Evolutionary conservation across 768 basidiomycete genomes (phyloP).

Genomic region (Phlebiopsis flavidoalba): DNA sequence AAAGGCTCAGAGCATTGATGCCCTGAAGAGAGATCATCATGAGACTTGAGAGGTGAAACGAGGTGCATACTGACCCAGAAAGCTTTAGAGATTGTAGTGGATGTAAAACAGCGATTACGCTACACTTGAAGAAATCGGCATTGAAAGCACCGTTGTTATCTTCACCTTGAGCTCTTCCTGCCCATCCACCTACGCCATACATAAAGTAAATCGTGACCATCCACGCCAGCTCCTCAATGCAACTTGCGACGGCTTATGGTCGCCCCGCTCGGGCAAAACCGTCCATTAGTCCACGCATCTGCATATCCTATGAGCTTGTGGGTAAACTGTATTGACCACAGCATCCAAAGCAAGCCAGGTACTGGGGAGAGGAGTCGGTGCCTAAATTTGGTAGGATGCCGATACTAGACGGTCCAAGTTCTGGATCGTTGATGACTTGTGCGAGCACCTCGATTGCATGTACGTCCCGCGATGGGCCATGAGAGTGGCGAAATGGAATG

Average conservation of each 20-base stretch:
- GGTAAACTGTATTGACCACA: constrained; percentile 12
- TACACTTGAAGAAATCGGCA: constrained; percentile 58
- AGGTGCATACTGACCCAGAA: constrained; percentile 47
- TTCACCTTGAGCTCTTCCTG: constrained; percentile 26
- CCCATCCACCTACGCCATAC: constrained; percentile 56
- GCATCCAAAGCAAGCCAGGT: not conserved
- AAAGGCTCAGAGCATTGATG: constrained; percentile 27
- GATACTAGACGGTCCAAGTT: constrained; percentile 8
- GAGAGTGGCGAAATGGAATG: not conserved
- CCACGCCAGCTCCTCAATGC: constrained; percentile 64
- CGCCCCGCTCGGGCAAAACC: constrained; percentile 5
- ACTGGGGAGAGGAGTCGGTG: not conserved
- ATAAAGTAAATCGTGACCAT: constrained; percentile 45
- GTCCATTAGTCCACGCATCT: constrained; percentile 20
- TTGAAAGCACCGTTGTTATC: constrained; percentile 32
- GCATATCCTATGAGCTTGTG: constrained; percentile 12
- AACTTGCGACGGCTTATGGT: constrained; percentile 48
- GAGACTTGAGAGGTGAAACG: constrained; percentile 58
- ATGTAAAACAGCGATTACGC: constrained; percentile 24
- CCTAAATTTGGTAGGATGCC: constrained; percentile 7
- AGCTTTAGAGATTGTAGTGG: not conserved
- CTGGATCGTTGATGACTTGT: constrained; percentile 47
- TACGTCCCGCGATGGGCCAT: constrained; percentile 5
- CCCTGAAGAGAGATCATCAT: constrained; percentile 55
- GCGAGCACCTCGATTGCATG: constrained; percentile 52